Evolutionary conservation across 345 rosid genomes (phyloP).

Genomic region (Eucalyptus guilfoylei): DNA sequence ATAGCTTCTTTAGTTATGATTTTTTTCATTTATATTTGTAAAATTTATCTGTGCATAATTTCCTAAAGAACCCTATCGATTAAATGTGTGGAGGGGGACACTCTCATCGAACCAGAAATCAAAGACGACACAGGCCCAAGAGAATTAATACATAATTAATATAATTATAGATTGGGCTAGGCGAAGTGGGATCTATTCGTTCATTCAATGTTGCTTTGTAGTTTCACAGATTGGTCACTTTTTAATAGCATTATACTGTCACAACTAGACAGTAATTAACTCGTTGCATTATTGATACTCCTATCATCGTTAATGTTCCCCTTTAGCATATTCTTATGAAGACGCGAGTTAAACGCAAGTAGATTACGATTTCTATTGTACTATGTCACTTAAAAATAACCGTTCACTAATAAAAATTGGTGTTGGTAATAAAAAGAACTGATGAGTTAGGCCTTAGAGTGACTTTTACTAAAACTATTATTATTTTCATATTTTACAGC

Average conservation of each 20-base stretch:
- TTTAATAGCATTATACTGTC: neutral
- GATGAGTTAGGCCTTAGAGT: neutral
- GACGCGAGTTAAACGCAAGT: neutral
- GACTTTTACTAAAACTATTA: neutral
- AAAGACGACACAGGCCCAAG: neutral
- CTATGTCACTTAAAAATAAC: neutral
- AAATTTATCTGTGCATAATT: neutral
- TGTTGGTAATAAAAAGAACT: neutral
- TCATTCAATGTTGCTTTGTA: neutral
- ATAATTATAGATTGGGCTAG: neutral
- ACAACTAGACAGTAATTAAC: neutral
- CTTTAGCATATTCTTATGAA: neutral
- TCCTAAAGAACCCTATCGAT: neutral
- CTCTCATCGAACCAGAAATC: no score
- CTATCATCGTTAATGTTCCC: neutral
- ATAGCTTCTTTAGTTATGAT: neutral
- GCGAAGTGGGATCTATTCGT: neutral
- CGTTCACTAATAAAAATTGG: neutral
- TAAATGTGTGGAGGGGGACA: neutral
- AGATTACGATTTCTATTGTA: neutral
- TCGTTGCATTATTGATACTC: neutral
- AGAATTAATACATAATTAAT: neutral
- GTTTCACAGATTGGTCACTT: neutral
- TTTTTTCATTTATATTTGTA: neutral
- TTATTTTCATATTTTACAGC: neutral